Base-by-base conservation (phyloP, 2,329 filamentous ascomycete genomes). In the Colletotrichum melonis region DNA sequence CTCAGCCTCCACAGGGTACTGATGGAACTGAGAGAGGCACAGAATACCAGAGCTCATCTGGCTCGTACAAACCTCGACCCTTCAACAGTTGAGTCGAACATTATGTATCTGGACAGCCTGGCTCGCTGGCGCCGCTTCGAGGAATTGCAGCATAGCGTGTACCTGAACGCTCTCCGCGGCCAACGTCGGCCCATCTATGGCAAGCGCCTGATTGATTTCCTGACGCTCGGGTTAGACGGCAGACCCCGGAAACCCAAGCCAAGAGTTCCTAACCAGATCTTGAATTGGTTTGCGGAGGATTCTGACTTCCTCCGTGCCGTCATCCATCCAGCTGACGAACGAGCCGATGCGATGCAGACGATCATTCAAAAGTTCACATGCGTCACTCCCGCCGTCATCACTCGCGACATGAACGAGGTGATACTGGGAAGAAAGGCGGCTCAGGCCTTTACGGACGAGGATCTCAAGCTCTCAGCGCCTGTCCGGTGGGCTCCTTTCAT, bases 321-420 rank as follows among this genome's bases (percentile, higher is more conserved):
- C 83, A 90, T 97, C n/a, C 90, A 92, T 22, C 95, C 92, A 0
- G 82, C 97, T 0, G 89, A 92, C 54, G 89, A 94, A 78, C 92
- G 95, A 28, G 92, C 95, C 1, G 88, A 91, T 64, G 86, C 88
- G 16, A 87, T 97, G 82, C 92, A 96, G 78, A 91, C 90, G 0
- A 92, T 89, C 3, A 92, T 99, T 66, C 91, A 93, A 75, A 94
- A 96, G 80, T 99, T 98, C 78, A 94, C 94, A 1, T 99, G 96
- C 78, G 92, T 98, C 42, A 98, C 97, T 0, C 97, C 97, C 2
- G 92, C 94, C 1, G 96, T 95, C 14, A 92, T 97, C 4, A 95
- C 95, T 0, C 90, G 93, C 35, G 95, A 97, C 76, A 87, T 97
- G 77, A 90, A 91, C 22, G 87, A 89, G 32, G 86, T 95, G 28